Evolutionary conservation across 805 yeast species (phyloP), one percentile per base, ranked within the genome.

Genomic region (Candida ipomoeae): DNA sequence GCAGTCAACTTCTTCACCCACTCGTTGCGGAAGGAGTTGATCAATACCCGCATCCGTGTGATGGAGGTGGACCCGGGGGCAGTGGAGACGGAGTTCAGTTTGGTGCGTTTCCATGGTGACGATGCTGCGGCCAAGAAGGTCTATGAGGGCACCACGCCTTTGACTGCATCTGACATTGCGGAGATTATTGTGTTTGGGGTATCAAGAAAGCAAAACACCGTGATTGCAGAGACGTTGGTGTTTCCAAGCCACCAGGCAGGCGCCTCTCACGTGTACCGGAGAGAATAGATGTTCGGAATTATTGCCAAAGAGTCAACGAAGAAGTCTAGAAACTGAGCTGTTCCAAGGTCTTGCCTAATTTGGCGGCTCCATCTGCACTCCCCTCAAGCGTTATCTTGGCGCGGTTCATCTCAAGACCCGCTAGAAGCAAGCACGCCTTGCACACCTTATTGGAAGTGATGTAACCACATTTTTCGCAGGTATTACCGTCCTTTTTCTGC

Each of bases 381-480:
- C 81, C 81, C 4, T 82, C 90, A 3, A 90, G 61, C 1, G 67
- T 53, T 2, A 87, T 61, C 64, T 84, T 82, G 0, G 97, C 87
- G 56, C 94, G 76, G 55, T 80, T 83, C 48, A 80, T 74, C 59
- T 91, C 94, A 49, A 94, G 75, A 0, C 97, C 97, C 52, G 88
- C 91, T 44, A 94, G 68, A 29, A 94, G 70, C 48, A 87, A 79
- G 67, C 99, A 94, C 0, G 99, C 99, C 69, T 94, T 94, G 70
- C 99, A 94, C 6, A 90, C 80, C 61, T 71, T 78, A 65, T 94
- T 94, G 55, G 91, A 86, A 0, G 98, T 89, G 36, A 94, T 70
- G 63, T 92, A 94, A 0, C 97, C 97, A 71, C 99, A 94, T 54
- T 83, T 83, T 55, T 84, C 87, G 71, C 99, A 94, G 51, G 83